Conservation (phyloP, 2,329 filamentous ascomycete genomes). For the Beauveria asiatica region DNA sequence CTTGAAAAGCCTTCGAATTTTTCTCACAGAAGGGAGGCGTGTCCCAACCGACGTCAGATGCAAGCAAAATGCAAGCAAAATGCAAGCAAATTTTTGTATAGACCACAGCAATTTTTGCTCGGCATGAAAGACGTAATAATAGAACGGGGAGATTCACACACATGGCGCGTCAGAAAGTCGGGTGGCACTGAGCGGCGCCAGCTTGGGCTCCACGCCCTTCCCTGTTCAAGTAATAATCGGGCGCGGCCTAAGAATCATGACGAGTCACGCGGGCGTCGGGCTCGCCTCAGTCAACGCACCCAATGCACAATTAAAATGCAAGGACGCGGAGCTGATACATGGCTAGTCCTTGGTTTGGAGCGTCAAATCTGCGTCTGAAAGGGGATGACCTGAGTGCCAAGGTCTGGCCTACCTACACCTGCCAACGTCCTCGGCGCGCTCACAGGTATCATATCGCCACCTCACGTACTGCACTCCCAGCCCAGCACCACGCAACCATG, state of each 20-base stretch:
- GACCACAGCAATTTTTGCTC: neutral
- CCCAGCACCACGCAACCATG: neutral
- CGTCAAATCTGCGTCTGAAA: neutral
- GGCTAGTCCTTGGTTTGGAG: neutral
- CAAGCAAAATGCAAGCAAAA: neutral
- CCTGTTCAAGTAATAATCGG: neutral
- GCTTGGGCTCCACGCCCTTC: conserved; percentile 8
- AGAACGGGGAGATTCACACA: neutral
- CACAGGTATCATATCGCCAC: neutral
- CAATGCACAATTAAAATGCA: neutral
- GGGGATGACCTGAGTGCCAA: neutral
- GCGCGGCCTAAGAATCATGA: neutral
- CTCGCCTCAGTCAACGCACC: neutral
- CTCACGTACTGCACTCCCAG: neutral
- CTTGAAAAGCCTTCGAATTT: too few species aligned
- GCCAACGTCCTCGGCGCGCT: neutral
- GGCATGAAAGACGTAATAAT: neutral
- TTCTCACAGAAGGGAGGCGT: neutral
- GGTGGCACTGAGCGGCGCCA: neutral
- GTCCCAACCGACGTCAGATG: neutral
- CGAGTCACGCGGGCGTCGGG: conserved; percentile 7
- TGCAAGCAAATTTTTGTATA: neutral
- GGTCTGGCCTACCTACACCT: neutral
- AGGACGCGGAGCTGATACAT: neutral
- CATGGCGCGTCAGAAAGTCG: neutral